These are phyloP conservation scores for Mucor indicus DNA, from an alignment of 371 early-diverging fungal species.

Conservation along the genomic window DNA sequence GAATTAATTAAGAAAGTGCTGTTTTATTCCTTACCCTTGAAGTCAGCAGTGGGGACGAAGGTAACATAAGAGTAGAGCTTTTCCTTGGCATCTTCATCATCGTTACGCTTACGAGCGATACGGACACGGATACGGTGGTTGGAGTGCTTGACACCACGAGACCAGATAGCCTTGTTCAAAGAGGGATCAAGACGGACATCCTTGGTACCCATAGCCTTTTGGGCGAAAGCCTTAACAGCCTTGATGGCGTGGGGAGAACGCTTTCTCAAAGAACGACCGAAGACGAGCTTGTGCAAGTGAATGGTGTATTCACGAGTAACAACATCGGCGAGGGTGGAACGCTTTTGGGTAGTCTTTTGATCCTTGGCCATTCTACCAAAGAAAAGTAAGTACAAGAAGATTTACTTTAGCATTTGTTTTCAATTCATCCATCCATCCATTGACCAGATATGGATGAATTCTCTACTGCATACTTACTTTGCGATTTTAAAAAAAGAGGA, in stretches of 20 bases:
- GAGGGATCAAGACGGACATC: conserved; percentile 80
- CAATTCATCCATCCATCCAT: too few species aligned
- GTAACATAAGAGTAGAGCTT: conserved; percentile 92
- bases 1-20: too few species aligned
- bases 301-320: conserved; percentile 95
- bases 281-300: conserved; percentile 90
- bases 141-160: conserved; percentile 85
- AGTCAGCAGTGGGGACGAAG: conserved; percentile 79
- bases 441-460: too few species aligned
- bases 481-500: too few species aligned
- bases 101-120: conserved; percentile 89
- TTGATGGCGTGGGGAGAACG: conserved; percentile 93
- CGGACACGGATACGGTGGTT: conserved; percentile 93
- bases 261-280: conserved; percentile 90
- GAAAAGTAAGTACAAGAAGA: too few species aligned
- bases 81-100: conserved; percentile 90
- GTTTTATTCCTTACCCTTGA: conserved; percentile 83
- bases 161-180: conserved; percentile 86
- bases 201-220: conserved; percentile 85
- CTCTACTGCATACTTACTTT: too few species aligned
- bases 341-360: conserved; percentile 48
- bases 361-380: conserved; percentile 59
- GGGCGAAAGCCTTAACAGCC: conserved; percentile 85
- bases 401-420: too few species aligned
- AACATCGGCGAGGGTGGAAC: conserved; percentile 64